Evolutionary conservation across 495 filamentous ascomycete genomes (phyloP).

Genomic region (Talaromyces liani): DNA sequence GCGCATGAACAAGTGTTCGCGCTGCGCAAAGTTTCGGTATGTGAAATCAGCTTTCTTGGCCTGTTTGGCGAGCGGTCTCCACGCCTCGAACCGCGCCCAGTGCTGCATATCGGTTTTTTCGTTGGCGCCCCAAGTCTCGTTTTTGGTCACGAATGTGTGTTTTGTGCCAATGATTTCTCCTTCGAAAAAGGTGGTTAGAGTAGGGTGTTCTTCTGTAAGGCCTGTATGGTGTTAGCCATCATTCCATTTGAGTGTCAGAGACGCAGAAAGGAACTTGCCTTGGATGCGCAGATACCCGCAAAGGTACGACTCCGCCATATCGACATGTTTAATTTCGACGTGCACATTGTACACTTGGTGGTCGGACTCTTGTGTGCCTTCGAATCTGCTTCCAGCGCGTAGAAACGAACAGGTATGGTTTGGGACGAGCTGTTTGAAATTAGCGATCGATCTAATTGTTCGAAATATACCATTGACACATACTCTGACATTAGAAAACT

Average conservation of each 20-base stretch:
- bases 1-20: slow-evolving; percentile 95
- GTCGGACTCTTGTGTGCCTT: slow-evolving; percentile 86
- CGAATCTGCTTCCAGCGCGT: slow-evolving; percentile 80
- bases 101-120: slow-evolving; percentile 91
- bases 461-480: slow-evolving; percentile 19
- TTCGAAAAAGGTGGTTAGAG: slow-evolving; percentile 95
- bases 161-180: slow-evolving; percentile 96
- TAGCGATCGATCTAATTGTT: slow-evolving; percentile 9
- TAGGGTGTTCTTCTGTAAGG: slow-evolving; percentile 90
- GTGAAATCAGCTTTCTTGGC: slow-evolving; percentile 72
- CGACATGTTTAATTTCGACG: slow-evolving; percentile 94
- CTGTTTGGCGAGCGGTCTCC: slow-evolving; percentile 69
- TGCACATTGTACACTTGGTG: slow-evolving; percentile 88
- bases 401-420: slow-evolving; percentile 71
- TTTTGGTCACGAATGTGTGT: slow-evolving; percentile 85
- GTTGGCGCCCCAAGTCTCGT: slow-evolving; percentile 83
- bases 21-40: slow-evolving; percentile 58
- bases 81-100: slow-evolving; percentile 85
- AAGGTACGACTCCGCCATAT: slow-evolving; percentile 88
- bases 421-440: slow-evolving; percentile 31
- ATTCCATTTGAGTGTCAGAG: not conserved
- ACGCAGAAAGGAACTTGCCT: slow-evolving; percentile 47
- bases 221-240: slow-evolving; percentile 41
- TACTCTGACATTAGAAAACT: slow-evolving; percentile 62
- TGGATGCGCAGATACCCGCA: slow-evolving; percentile 95